phyloP scores from a whole-genome alignment of 345 rosid species.

The Eucalyptus cloeziana region DNA sequence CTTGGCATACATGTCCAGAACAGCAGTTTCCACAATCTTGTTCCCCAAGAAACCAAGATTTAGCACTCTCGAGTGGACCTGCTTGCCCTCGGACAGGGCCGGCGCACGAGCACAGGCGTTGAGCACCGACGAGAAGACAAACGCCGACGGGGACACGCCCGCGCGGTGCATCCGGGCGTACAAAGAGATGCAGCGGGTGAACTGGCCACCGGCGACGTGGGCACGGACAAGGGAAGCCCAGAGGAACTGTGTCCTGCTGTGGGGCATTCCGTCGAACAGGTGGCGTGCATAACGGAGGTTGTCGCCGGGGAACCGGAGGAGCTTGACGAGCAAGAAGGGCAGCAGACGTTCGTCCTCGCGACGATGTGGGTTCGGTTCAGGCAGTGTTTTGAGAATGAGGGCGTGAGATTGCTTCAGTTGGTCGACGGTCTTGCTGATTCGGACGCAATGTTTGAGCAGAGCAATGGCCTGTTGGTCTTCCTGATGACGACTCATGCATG shows the following conservation, averaged over 20 bases:
- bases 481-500: not conserved
- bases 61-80: constrained; percentile 35
- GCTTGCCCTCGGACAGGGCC: constrained; percentile 18
- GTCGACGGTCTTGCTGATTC: not conserved
- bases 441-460: not conserved
- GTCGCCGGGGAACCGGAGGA: not conserved
- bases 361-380: not conserved
- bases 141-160: constrained; percentile 20
- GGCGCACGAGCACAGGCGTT: constrained; percentile 53
- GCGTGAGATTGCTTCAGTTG: constrained; percentile 20
- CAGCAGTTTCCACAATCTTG: constrained; percentile 28
- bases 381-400: constrained; percentile 4
- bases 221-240: constrained; percentile 18
- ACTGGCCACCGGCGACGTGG: constrained; percentile 7
- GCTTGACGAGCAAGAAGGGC: not conserved
- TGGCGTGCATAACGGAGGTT: constrained; percentile 16
- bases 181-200: constrained; percentile 6
- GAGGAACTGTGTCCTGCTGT: constrained; percentile 6
- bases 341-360: not conserved
- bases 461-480: not conserved
- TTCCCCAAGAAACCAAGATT: constrained; percentile 30
- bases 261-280: constrained; percentile 25
- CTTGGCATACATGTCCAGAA: constrained; percentile 37
- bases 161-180: constrained; percentile 11
- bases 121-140: constrained; percentile 59